Base-by-base conservation (phyloP, 345 rosid genomes). In the Adansonia digitata region DNA sequence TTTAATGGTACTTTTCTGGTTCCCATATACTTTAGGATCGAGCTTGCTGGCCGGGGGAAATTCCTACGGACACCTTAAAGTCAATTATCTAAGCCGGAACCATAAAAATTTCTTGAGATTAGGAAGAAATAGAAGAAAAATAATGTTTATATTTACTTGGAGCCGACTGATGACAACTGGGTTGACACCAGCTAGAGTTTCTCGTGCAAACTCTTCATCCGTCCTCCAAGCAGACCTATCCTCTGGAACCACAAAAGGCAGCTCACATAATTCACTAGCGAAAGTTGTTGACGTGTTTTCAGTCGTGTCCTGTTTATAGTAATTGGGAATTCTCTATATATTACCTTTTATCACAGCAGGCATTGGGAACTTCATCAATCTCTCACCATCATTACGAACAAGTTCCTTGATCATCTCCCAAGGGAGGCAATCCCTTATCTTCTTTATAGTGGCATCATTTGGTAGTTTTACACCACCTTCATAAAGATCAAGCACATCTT, bases 341-440 rank as follows among this genome's bases (percentile, higher is more conserved):
- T 77, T n/a, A 93, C 99, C 98, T 89, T 85, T 90, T 76, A 95
- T 92, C 74, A 93, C 90, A 60, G 88, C 91, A 72, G 98, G 99
- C 80, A 78, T 69, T 4, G 98, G 99, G 78, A 90, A 93, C 76
- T 91, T 88, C 79, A 90, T 81, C 57, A 84, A 81, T 40, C 83
- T 73, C 49, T 92, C 98, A 7, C 99, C 98, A 7, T 91, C 96
- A 7, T 79, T 90, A 9, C 96, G 96, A 72, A 86, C 78, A 8
- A 95, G 97, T 82, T 95, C 99, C 79, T 81, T 87, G 57, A 92
- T 81, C 91, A 92, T 69, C 88, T 91, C 98, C 96, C 93, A 93
- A 0, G 99, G 97, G 61, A 95, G 80, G 74, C 79, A 37, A 0
- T 91, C 85, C 80, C 89, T 90, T 56, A 91, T 80, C 81, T 89